Conservation (phyloP, 2,329 filamentous ascomycete species). For the Cytospora piceicola region DNA sequence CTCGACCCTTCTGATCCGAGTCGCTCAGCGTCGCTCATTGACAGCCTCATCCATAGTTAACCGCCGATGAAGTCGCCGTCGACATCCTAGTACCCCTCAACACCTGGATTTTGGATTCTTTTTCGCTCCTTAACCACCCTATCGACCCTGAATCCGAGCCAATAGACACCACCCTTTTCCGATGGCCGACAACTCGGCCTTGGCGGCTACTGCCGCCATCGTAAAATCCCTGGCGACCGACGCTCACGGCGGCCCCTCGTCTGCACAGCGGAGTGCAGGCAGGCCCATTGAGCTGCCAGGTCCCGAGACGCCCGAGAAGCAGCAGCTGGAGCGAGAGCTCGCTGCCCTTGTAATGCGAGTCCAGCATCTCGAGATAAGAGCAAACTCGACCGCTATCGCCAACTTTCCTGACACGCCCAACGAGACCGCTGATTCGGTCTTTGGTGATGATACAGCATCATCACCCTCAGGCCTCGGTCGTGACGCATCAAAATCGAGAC, state of each 20-base stretch:
- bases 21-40: conserved; percentile 26
- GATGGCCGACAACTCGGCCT: conserved; percentile 60
- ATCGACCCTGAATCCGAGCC: conserved; percentile 21
- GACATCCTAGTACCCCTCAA: conserved; percentile 19
- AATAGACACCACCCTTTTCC: conserved; percentile 13
- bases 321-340: conserved; percentile 80
- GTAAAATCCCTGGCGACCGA: conserved; percentile 56
- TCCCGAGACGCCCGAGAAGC: conserved; percentile 73
- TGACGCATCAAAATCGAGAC: conserved; percentile 34
- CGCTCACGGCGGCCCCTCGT: conserved; percentile 43
- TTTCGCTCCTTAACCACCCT: conserved; percentile 19
- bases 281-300: conserved; percentile 75
- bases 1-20: conserved; percentile 20
- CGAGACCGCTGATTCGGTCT: conserved; percentile 69
- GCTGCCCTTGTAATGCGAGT: conserved; percentile 77
- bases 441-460: conserved; percentile 59
- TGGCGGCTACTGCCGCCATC: conserved; percentile 58
- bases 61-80: conserved; percentile 27
- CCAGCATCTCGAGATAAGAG: conserved; percentile 80
- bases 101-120: conserved; percentile 17
- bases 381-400: conserved; percentile 58
- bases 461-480: conserved; percentile 49
- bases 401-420: conserved; percentile 80
- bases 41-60: conserved; percentile 15
- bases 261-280: conserved; percentile 44